Evolutionary conservation across 2,329 filamentous ascomycete genomes (phyloP).

Genomic region (Calycina herbarum): DNA sequence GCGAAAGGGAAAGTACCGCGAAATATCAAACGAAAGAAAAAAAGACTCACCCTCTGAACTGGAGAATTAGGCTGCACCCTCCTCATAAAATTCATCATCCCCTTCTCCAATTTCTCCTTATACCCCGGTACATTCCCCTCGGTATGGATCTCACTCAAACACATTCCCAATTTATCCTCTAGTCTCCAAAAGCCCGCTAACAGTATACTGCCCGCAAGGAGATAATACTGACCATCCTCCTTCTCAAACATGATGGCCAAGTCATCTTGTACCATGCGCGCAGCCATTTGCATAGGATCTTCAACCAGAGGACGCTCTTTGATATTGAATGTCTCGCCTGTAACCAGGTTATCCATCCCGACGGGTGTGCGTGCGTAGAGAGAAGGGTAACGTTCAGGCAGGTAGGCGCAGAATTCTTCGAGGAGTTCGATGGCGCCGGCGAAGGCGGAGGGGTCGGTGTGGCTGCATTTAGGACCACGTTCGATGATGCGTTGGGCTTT

Average conservation of each 20-base stretch:
- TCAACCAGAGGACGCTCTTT: constrained; percentile 63
- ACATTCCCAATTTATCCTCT: constrained; percentile 79
- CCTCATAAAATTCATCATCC: constrained; percentile 80
- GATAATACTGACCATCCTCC: constrained; percentile 75
- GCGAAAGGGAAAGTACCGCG: not conserved
- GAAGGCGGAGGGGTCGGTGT: constrained; percentile 68
- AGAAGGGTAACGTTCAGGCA: constrained; percentile 72
- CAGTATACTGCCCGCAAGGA: constrained; percentile 73
- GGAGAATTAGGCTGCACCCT: constrained; percentile 67
- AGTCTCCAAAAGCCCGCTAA: constrained; percentile 83
- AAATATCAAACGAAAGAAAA: not conserved
- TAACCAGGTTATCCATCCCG: constrained; percentile 70
- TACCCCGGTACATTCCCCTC: constrained; percentile 74
- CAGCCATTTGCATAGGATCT: constrained; percentile 76
- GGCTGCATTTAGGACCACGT: constrained; percentile 65
- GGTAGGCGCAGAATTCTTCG: constrained; percentile 69
- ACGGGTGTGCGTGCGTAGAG: constrained; percentile 64
- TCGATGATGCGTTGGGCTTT: constrained; percentile 69
- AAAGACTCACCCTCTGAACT: constrained; percentile 43
- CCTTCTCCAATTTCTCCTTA: constrained; percentile 69
- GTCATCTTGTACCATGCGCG: constrained; percentile 77
- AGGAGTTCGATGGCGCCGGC: constrained; percentile 74
- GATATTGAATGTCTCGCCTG: constrained; percentile 71
- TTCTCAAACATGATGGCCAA: constrained; percentile 80
- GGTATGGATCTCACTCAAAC: constrained; percentile 75